Evolutionary conservation across 2,329 filamentous ascomycete genomes (phyloP).

Genomic region (Pleomassaria siparia): DNA sequence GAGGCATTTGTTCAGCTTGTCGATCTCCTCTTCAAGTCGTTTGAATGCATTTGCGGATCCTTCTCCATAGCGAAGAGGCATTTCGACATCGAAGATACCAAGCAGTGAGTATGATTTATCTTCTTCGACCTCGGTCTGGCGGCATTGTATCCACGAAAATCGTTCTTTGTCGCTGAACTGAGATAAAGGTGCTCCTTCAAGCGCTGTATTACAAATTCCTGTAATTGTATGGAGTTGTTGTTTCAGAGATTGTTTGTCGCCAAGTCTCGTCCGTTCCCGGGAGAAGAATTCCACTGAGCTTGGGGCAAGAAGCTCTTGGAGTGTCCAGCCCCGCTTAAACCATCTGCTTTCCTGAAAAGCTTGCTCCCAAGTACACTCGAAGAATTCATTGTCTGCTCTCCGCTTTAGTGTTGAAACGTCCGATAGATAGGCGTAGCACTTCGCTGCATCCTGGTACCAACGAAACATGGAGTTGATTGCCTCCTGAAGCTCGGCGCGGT

Average conservation of each 20-base stretch:
- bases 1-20: constrained; percentile 10
- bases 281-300: constrained; percentile 11
- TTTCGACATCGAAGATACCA: constrained; percentile 12
- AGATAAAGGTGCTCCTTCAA: constrained; percentile 1
- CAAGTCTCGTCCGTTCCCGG: not conserved
- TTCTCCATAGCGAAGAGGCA: not conserved
- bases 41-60: constrained; percentile 8
- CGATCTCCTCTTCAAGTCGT: constrained; percentile 14
- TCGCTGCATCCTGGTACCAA: constrained; percentile 1
- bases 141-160: constrained; percentile 6
- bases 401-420: constrained; percentile 1
- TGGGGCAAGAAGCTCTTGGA: constrained; percentile 10
- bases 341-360: constrained; percentile 2
- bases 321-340: constrained; percentile 1
- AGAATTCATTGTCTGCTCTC: not conserved
- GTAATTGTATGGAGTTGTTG: constrained; percentile 6
- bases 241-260: constrained; percentile 6
- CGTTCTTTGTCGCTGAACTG: constrained; percentile 11
- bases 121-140: constrained; percentile 13
- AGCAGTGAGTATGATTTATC: constrained; percentile 7
- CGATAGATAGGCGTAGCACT: constrained; percentile 2
- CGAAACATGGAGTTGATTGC: constrained; percentile 3
- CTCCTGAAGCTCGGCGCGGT: not conserved
- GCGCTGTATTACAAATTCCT: constrained; percentile 1
- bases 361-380: not conserved